Evolutionary conservation across 257 asterid species (phyloP).

Genomic region (Pogostemon cablin): DNA sequence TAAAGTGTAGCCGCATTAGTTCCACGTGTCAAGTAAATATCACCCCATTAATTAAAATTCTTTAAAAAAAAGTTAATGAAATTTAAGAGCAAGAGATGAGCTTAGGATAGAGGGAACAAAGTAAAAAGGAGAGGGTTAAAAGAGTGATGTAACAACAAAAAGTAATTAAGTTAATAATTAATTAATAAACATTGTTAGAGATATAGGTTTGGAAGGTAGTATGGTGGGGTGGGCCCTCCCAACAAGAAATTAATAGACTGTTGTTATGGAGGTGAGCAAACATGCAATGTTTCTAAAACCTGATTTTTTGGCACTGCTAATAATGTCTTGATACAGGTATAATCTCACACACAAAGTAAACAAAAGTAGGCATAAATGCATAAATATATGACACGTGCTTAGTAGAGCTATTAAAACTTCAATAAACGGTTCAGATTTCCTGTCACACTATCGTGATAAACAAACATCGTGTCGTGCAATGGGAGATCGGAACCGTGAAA

Average conservation of each 20-base stretch:
- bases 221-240: slow-evolving; percentile 22
- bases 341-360: not conserved
- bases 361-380: slow-evolving; percentile 24
- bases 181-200: not conserved
- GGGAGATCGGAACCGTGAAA: no score
- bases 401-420: not conserved
- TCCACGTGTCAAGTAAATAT: no score
- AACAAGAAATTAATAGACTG: not conserved
- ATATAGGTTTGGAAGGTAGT: slow-evolving; percentile 29
- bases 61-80: not conserved
- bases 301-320: not conserved
- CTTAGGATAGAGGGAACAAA: not conserved
- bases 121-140: slow-evolving; percentile 16
- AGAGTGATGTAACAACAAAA: not conserved
- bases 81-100: slow-evolving; percentile 3
- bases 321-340: not conserved
- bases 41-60: no score
- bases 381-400: not conserved
- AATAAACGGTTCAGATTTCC: no score
- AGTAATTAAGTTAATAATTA: not conserved
- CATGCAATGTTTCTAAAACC: not conserved
- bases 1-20: no score
- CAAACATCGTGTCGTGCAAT: no score
- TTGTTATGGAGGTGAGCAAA: not conserved
- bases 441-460: no score